These are phyloP conservation scores for Cladosporium velox DNA, from an alignment of 2,329 filamentous ascomycete species.

Conservation along the genomic window DNA sequence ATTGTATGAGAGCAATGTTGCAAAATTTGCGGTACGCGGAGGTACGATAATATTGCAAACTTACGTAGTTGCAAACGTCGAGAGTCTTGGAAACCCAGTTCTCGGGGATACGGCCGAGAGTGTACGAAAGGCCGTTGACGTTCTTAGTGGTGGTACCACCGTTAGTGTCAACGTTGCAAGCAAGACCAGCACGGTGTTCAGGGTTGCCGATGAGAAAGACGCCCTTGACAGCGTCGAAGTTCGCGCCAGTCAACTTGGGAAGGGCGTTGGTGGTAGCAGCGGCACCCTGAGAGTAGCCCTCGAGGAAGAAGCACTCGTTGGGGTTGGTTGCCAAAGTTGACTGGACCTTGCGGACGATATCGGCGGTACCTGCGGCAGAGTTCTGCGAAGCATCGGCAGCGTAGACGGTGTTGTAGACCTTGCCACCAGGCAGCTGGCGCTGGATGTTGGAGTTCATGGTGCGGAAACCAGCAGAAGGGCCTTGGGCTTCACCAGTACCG, in stretches of 20 bases:
- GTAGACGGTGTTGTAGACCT: constrained; percentile 41
- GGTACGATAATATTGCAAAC: constrained; percentile 12
- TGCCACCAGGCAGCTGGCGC: constrained; percentile 36
- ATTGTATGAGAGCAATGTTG: no score
- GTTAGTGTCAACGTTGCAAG: constrained; percentile 41
- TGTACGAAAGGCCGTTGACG: constrained; percentile 32
- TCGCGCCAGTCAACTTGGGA: constrained; percentile 36
- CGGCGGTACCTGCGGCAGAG: constrained; percentile 30
- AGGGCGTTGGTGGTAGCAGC: constrained; percentile 41
- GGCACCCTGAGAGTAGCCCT: constrained; percentile 43
- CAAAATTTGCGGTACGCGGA: no score
- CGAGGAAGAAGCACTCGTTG: constrained; percentile 41
- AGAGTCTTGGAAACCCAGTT: constrained; percentile 41
- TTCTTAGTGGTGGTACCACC: constrained; percentile 39
- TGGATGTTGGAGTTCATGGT: constrained; percentile 38
- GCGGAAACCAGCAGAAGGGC: constrained; percentile 33
- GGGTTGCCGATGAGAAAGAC: constrained; percentile 42
- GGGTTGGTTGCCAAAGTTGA: constrained; percentile 30
- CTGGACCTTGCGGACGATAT: constrained; percentile 40
- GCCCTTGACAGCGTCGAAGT: constrained; percentile 41
- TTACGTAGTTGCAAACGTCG: constrained; percentile 41
- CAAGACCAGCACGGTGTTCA: constrained; percentile 36
- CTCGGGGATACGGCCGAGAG: constrained; percentile 31
- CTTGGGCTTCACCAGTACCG: constrained; percentile 30
- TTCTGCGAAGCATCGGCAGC: constrained; percentile 36